A percentile compares a stretch with the other conserved stretches of the same genome.
These are phyloP conservation scores for Paraconiothyrium brasiliense DNA, from an alignment of 2,329 filamentous ascomycete genomes.

Conservation along the genomic window DNA sequence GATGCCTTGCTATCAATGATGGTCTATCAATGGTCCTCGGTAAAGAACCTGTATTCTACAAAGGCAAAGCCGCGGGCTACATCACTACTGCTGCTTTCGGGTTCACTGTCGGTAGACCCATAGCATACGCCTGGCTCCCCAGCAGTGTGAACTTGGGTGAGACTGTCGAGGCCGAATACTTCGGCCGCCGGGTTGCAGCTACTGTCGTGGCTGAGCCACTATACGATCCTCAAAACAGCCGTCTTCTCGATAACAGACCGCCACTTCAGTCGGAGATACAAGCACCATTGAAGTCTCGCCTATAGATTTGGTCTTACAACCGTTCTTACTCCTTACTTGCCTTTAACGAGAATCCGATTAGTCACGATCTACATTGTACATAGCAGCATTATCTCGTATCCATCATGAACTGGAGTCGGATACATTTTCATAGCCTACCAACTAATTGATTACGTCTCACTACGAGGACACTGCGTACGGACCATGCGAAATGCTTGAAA, in stretches of 20 bases:
- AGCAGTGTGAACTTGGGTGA: slow-evolving; percentile 58
- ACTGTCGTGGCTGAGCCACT: slow-evolving; percentile 64
- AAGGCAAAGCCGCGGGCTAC: slow-evolving; percentile 62
- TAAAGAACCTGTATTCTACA: slow-evolving; percentile 68
- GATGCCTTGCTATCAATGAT: slow-evolving; percentile 66
- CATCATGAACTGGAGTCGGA: neutral
- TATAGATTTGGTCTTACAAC: slow-evolving; percentile 18
- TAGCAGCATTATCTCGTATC: neutral
- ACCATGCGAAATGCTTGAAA: neutral
- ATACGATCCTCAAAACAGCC: slow-evolving; percentile 55
- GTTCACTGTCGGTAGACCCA: slow-evolving; percentile 66
- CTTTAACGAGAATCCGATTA: neutral
- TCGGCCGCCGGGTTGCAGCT: slow-evolving; percentile 63
- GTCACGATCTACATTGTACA: neutral
- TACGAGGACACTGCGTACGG: neutral
- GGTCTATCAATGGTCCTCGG: slow-evolving; percentile 66
- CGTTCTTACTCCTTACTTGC: neutral
- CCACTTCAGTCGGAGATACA: slow-evolving; percentile 26
- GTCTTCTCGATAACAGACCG: slow-evolving; percentile 41
- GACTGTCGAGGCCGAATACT: slow-evolving; percentile 69
- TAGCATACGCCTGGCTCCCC: slow-evolving; percentile 69
- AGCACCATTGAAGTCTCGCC: slow-evolving; percentile 33
- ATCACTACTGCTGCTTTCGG: slow-evolving; percentile 70
- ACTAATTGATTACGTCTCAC: neutral
- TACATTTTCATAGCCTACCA: neutral